Evolutionary conservation across 164 flowering plant species (phyloP).

Genomic region (Vitis vinifera): ASM3070453v1 NC_081805.1:4225501-4226000

Average conservation of each 20-base stretch:
- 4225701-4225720: slow-evolving; percentile 9
- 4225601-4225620: slow-evolving; percentile 92
- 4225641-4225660: slow-evolving; percentile 80
- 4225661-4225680: slow-evolving; percentile 88
- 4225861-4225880: too few species aligned
- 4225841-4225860: too few species aligned
- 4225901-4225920: too few species aligned
- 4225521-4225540: not conserved
- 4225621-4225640: slow-evolving; percentile 88
- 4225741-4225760: not conserved
- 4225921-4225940: too few species aligned
- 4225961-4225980: too few species aligned
- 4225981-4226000: too few species aligned
- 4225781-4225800: too few species aligned
- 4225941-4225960: too few species aligned
- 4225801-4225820: too few species aligned
- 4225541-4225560: slow-evolving; percentile 16
- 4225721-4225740: too few species aligned
- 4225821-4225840: too few species aligned
- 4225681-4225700: slow-evolving; percentile 74
- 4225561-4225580: slow-evolving; percentile 75
- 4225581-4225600: slow-evolving; percentile 88
- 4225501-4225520: not conserved
- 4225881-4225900: too few species aligned
- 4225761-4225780: not conserved